These are phyloP conservation scores for Falciphora oryzae DNA, from an alignment of 2,329 filamentous ascomycete species.

Conservation along the genomic window DNA sequence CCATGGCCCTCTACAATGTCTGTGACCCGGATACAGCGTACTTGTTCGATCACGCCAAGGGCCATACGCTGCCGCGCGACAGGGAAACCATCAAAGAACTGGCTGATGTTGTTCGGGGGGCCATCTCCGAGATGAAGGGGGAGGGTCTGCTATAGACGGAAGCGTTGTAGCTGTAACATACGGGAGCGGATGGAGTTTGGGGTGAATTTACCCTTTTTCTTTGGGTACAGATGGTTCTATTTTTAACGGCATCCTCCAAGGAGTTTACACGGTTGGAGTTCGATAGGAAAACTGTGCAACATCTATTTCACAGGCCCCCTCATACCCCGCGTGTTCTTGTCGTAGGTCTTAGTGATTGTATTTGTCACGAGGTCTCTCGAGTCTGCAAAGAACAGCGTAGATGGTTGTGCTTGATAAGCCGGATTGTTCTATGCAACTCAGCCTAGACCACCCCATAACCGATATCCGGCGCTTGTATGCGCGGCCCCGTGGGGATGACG, in stretches of 20 bases:
- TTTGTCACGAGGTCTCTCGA: too few relatives aligned
- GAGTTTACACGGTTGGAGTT: background rate
- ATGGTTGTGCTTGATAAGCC: too few relatives aligned
- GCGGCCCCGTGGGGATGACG: background rate
- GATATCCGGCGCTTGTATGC: background rate
- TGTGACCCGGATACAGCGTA: constrained; percentile 54
- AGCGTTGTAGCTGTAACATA: background rate
- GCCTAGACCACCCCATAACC: too few relatives aligned
- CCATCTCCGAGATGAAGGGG: constrained; percentile 16
- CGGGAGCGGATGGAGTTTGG: background rate
- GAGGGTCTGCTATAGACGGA: constrained; percentile 13
- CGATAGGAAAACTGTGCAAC: too few relatives aligned
- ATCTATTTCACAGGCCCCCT: too few relatives aligned
- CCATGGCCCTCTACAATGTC: constrained; percentile 55
- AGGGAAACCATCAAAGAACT: constrained; percentile 41
- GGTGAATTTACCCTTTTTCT: background rate
- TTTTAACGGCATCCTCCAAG: background rate
- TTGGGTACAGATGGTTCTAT: background rate
- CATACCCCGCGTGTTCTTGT: too few relatives aligned
- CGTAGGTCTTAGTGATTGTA: too few relatives aligned
- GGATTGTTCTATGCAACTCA: too few relatives aligned
- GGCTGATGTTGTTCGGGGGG: constrained; percentile 34
- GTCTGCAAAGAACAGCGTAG: too few relatives aligned
- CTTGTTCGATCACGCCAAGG: constrained; percentile 61
- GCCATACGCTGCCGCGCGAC: constrained; percentile 55